Conservation (phyloP, 306 rosid species). For the Fagus sylvatica region DNA sequence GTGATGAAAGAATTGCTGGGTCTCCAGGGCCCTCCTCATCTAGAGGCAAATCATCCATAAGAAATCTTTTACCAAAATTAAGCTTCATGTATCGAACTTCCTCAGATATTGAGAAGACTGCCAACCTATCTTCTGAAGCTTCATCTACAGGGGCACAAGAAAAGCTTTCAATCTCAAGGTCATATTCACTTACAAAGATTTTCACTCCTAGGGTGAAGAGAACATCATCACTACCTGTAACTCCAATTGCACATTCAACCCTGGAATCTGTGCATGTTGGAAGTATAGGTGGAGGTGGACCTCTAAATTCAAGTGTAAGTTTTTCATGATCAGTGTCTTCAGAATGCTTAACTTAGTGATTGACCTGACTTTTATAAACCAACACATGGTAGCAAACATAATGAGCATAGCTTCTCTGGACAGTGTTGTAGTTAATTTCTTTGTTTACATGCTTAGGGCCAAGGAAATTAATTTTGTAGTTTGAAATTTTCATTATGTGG, state of each 20-base stretch:
- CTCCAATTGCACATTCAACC: constrained; percentile 57
- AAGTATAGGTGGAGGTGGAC: constrained; percentile 48
- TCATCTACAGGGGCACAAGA: constrained; percentile 50
- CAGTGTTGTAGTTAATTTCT: constrained; percentile 10
- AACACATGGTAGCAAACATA: constrained; percentile 7
- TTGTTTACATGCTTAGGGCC: constrained; percentile 3
- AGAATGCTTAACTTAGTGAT: neutral
- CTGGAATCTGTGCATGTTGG: constrained; percentile 59
- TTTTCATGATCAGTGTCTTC: neutral
- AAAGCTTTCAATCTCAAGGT: constrained; percentile 62
- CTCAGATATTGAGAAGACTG: constrained; percentile 62
- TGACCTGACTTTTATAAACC: constrained; percentile 3
- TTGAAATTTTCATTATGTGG: neutral
- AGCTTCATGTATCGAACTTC: constrained; percentile 62
- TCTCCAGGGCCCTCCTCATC: constrained; percentile 56
- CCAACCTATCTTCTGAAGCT: constrained; percentile 44
- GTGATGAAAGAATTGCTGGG: constrained; percentile 48
- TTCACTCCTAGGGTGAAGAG: constrained; percentile 74
- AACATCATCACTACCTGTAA: constrained; percentile 85
- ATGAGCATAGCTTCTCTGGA: constrained; percentile 17
- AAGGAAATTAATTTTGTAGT: neutral
- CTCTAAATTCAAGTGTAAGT: constrained; percentile 61
- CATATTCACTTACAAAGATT: constrained; percentile 70
- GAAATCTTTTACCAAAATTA: constrained; percentile 70
- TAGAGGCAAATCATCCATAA: constrained; percentile 63